These are phyloP conservation scores for Corylus americana DNA, from an alignment of 306 rosid genomes.

Conservation along the genomic window DNA sequence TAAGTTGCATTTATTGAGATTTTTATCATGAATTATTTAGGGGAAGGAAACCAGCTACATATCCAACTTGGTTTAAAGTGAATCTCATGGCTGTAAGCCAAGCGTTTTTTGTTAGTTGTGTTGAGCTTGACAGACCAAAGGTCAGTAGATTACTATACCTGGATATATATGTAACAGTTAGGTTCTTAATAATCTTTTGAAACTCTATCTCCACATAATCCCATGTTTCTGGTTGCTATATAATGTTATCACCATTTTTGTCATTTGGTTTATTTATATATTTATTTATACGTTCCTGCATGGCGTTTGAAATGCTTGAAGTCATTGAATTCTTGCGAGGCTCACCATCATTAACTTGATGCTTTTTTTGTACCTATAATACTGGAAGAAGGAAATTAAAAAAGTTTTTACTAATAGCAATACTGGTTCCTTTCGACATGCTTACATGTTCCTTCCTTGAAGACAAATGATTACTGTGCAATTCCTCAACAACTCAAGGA, in stretches of 20 bases:
- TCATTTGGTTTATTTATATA: background rate
- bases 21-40: background rate
- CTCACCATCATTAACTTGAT: constrained; percentile 4
- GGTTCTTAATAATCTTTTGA: background rate
- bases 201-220: background rate
- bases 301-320: background rate
- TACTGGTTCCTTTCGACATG: background rate
- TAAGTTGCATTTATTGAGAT: background rate
- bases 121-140: background rate
- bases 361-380: constrained; percentile 13
- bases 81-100: background rate
- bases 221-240: background rate
- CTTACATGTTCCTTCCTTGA: constrained; percentile 31
- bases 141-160: background rate
- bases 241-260: background rate
- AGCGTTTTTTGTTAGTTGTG: background rate
- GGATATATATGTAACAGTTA: background rate
- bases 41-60: background rate
- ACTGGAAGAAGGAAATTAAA: constrained; percentile 3
- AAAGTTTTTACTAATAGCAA: background rate
- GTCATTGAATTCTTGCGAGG: background rate
- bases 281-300: background rate
- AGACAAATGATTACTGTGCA: constrained; percentile 98
- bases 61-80: background rate
- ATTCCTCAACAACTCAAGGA: constrained; percentile 91